Percentiles rank a stretch among this genome's conserved stretches.
These are phyloP conservation scores for Pichia sp. DNA, from an alignment of 1,139 yeast species.

Conservation along the genomic window DNA sequence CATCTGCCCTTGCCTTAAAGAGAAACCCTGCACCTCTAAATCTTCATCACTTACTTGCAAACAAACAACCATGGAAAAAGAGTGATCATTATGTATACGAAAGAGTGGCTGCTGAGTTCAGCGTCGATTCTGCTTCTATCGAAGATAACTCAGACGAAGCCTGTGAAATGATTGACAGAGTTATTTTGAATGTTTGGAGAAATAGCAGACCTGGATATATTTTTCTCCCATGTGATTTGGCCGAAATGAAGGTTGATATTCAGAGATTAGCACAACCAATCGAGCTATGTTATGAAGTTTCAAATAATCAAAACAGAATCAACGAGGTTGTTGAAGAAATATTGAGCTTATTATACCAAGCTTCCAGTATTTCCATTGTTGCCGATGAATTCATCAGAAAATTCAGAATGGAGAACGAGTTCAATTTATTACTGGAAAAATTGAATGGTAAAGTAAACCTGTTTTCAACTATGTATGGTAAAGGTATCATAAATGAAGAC, in stretches of 20 bases:
- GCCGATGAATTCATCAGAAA: conserved; percentile 58
- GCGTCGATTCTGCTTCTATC: conserved; percentile 45
- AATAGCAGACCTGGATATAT: conserved; percentile 73
- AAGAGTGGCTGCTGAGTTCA: conserved; percentile 49
- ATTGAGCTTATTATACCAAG: conserved; percentile 40
- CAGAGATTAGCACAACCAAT: conserved; percentile 25
- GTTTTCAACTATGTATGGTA: conserved; percentile 38
- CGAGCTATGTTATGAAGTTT: conserved; percentile 15
- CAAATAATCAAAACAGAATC: conserved; percentile 20
- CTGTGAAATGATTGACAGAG: conserved; percentile 51
- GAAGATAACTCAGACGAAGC: conserved; percentile 42
- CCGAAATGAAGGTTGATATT: conserved; percentile 40
- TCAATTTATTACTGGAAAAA: conserved; percentile 37
- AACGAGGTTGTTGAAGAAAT: conserved; percentile 37
- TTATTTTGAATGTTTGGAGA: conserved; percentile 45
- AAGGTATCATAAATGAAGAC: conserved; percentile 56
- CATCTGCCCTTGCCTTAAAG: conserved; percentile 35
- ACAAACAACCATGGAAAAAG: conserved; percentile 34
- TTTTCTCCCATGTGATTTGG: conserved; percentile 65
- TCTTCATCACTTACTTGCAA: conserved; percentile 66
- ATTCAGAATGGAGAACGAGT: conserved; percentile 34
- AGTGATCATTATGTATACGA: conserved; percentile 62
- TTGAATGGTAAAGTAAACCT: conserved; percentile 33
- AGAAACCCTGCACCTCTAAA: conserved; percentile 13
- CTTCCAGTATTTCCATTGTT: conserved; percentile 52